Conservation (phyloP, 148 eudicot genomes). For the Cornus kousa region DNA sequence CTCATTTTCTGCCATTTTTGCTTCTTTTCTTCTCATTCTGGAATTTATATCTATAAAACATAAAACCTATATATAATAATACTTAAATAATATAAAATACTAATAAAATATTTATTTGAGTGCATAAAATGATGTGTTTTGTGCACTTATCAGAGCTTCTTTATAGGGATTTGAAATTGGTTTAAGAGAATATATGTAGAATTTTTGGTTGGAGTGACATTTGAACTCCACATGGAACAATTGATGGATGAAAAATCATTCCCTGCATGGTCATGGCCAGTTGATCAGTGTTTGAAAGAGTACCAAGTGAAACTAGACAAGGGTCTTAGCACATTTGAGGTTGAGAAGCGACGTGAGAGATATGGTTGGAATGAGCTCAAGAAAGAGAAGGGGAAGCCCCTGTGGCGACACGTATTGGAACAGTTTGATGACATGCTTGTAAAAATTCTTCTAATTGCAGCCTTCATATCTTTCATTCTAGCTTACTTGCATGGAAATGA, state of each 20-base stretch:
- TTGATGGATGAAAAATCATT: slow-evolving; percentile 46
- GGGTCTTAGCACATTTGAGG: slow-evolving; percentile 59
- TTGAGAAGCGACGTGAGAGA: slow-evolving; percentile 45
- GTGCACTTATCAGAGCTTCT: neutral
- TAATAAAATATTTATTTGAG: no score
- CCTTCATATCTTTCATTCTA: slow-evolving; percentile 65
- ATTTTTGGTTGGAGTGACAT: slow-evolving; percentile 6
- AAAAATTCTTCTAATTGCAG: slow-evolving; percentile 68
- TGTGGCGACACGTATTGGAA: slow-evolving; percentile 72
- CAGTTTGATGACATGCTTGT: slow-evolving; percentile 85
- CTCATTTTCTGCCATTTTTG: no score
- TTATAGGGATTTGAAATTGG: slow-evolving; percentile 13
- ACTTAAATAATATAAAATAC: no score
- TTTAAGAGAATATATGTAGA: neutral
- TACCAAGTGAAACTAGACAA: slow-evolving; percentile 56
- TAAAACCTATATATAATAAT: no score
- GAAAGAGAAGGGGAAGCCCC: slow-evolving; percentile 70
- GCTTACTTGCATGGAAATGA: slow-evolving; percentile 61
- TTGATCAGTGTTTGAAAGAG: slow-evolving; percentile 60
- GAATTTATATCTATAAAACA: no score
- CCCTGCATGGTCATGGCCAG: slow-evolving; percentile 66
- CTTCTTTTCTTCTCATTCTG: no score
- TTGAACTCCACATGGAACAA: slow-evolving; percentile 17
- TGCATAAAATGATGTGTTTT: no score
- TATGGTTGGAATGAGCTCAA: slow-evolving; percentile 78